A percentile compares a stretch with the other conserved stretches of the same genome.
These are phyloP conservation scores for Phytopythium mirpurense DNA, from an alignment of 352 stramenopile species.

Conservation along the genomic window DNA sequence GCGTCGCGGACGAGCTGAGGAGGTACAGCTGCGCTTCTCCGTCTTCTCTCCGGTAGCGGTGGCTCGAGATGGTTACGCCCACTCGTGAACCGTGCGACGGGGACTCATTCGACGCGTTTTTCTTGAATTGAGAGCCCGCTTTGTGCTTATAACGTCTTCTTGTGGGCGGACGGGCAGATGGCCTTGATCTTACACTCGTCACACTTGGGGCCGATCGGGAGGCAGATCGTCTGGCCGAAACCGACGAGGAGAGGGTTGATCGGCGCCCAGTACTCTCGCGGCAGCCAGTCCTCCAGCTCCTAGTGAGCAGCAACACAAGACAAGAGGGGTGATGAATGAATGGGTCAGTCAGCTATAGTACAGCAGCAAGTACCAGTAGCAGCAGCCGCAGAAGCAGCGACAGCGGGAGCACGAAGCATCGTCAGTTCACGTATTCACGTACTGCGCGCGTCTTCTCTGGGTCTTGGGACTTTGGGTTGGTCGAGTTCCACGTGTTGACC, in stretches of 20 bases:
- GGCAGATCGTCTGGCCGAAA: constrained; percentile 93
- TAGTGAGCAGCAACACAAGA: constrained; percentile 13
- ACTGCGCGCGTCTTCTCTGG: constrained; percentile 91
- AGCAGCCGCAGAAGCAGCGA: too few relatives aligned
- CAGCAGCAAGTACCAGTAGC: too few relatives aligned
- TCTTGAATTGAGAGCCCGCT: too few relatives aligned
- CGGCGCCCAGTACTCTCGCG: constrained; percentile 79
- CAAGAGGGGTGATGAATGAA: neutral
- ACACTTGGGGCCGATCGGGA: constrained; percentile 67
- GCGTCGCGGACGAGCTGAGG: neutral
- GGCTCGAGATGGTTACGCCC: too few relatives aligned
- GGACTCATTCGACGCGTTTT: too few relatives aligned
- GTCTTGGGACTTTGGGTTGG: constrained; percentile 65
- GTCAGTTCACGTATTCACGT: too few relatives aligned
- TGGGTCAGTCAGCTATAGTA: too few relatives aligned
- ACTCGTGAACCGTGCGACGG: too few relatives aligned
- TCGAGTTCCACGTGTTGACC: constrained; percentile 87
- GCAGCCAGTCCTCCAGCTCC: constrained; percentile 94
- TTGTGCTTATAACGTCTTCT: constrained; percentile 17
- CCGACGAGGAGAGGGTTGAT: constrained; percentile 94
- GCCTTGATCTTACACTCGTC: constrained; percentile 52
- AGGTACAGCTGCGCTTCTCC: too few relatives aligned
- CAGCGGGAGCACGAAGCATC: too few relatives aligned
- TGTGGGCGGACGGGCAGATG: constrained; percentile 69
- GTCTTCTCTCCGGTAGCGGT: too few relatives aligned